Evolutionary conservation across 768 basidiomycete species (phyloP), one percentile per base, ranked within the genome.

Genomic region (Xerocomellus chrysenteron): DNA sequence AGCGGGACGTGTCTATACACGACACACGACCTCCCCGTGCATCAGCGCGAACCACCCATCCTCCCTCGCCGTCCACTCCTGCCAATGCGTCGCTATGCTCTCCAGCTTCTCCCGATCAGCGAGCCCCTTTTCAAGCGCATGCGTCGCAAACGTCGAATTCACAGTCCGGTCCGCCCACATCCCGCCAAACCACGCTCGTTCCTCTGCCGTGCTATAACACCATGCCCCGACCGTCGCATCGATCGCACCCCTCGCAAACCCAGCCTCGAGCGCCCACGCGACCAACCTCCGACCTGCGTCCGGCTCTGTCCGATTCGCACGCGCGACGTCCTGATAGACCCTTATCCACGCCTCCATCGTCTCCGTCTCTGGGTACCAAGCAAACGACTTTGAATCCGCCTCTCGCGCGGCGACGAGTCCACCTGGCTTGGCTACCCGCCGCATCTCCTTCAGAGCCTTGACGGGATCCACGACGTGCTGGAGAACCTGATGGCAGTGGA

Each of bases 401-500:
- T 82, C 82, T 21, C 81, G 73, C 7, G 64, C 69, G 5, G 79
- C 77, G 43, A 83, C 73, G 51, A 81, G 56, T 1, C 80, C 80
- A 3, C 78, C 79, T 2, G 72, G 67, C 58, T 77, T 78, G 0
- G 75, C 68, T 5, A 82, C 80, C 19, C 80, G 69, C 24, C 65
- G 61, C 79, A 83, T 81, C 73, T 82, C 82, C 46, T 61, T 59
- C 36, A 81, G 64, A 2, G 76, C 75, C 17, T 46, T 47, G 12
- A 78, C 65, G 1, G 80, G 77, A 50, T 80, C 74, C 2, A 58
- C 45, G 47, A 82, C 60, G 66, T 82, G 82, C 59, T 78, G 75
- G 3, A 83, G 68, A 8, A 82, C 80, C 60, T 81, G 80, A 55
- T 80, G 79, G 21, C 76, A 73, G 60, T 78, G 77, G 4, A 80